Base-by-base conservation (phyloP, 352 stramenopile genomes). In the Achlya hypogyna region DNA sequence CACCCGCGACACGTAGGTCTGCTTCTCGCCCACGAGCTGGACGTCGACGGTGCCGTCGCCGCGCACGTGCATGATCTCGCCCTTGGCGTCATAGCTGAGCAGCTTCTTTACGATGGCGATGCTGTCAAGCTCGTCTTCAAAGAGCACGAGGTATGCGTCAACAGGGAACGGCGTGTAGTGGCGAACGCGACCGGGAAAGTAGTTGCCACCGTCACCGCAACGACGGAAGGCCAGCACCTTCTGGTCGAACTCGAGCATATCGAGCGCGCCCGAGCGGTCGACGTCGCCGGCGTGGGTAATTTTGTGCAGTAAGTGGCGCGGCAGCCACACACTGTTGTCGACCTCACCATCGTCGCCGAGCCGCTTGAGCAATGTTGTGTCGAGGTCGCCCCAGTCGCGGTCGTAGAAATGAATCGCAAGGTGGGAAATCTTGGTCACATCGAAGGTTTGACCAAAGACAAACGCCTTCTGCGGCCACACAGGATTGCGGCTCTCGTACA, bases 381-480 rank as follows among this genome's bases (percentile, higher is more conserved):
- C 62, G 10, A 86, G 74, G 6, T 69, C 74, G 0, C 69, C 63
- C 43, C 86, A 53, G 43, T 87, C 81, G 22, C 82, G 76, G 31
- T 72, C 79, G 62, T 89, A 91, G 16, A 91, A 71, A 47, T 91
- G 79, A 16, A 91, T 71, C 5, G 82, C 87, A 29, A 91, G 62
- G 51, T 89, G 73, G 32, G 82, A 87, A 8, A 91, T 75, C 18
- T 63, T 72, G 25, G 75, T 53, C 5, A 89, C 72, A 27, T 78
- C 74, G 47, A 75, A 83, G 63, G 64, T 42, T 34, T 81, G 82
- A 20, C 78, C 80, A 63, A 91, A 88, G 1, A 85, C 69, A 60
- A 89, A 88, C 28, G 88, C 74, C 53, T 87, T 67, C 16, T 84
- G 67, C 0, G 80, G 82, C 82, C 82, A 91, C 28, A 71, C 72